Evolutionary conservation across 768 basidiomycete species (phyloP), one percentile per base, ranked within the genome.

Genomic region (Boletus reticuloceps): DNA sequence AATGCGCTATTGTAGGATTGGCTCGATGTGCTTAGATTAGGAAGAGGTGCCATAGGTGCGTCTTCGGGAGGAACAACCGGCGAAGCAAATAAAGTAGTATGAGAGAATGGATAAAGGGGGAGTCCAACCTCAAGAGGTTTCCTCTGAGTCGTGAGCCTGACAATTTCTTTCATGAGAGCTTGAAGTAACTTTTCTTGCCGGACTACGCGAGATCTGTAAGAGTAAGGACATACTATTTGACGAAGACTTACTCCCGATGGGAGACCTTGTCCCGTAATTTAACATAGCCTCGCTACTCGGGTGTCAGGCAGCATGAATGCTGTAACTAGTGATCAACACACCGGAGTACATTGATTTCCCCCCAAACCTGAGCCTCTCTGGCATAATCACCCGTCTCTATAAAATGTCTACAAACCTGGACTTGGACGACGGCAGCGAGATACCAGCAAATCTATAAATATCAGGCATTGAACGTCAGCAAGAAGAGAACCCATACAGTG

Each of bases 311-410:
- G 44, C 9, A 53, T 44, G 36, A 31, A 42, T 55, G 14, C 38
- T 41, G 40, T 39, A 39, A 37, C 38, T 29, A 34, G 36, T 38
- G n/a, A 34, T 22, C 11, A 46, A 56, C 79, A 36, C 62, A 88
- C 90, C 90, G 79, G 46, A 93, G 73, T 2, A 89, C 80, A 58
- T 94, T 93, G 67, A 94, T 92, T 70, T 93, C 90, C 1, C 88
- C 88, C 91, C 91, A 94, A 11, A 88, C 85, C 1, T 83, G 83
- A 31, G 86, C 82, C 69, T 94, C 91, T 58, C 83, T 76, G 47
- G 82, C 82, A 14, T 76, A 75, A 70, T 93, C 89, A n/a, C 85
- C 84, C 44, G 82, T 82, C 67, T 92, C 89, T 55, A 94, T 92
- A 65, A 85, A 88, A 64, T 89, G 85, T 66, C 89, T 91, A 79